Percentiles rank a stretch among this genome's conserved stretches.
phyloP scores from a whole-genome alignment of 345 rosid genomes.

The Gossypium turneri region DNA sequence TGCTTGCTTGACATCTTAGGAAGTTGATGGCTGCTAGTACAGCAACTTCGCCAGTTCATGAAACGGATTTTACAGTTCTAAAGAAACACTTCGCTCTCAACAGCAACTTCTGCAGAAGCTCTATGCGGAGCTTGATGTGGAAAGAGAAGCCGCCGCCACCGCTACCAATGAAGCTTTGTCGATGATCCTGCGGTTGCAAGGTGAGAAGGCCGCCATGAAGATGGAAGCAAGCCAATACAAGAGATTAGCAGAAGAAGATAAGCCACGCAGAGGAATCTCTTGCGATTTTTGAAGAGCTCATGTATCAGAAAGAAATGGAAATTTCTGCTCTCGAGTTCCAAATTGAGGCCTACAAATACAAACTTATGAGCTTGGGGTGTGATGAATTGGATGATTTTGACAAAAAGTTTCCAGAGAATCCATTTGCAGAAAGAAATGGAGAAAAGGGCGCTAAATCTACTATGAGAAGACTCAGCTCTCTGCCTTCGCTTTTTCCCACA shows the following conservation, averaged over 20 bases:
- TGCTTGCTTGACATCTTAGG: not conserved
- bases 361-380: slow-evolving; percentile 66
- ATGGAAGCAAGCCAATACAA: slow-evolving; percentile 92
- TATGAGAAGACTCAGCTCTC: slow-evolving; percentile 37
- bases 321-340: slow-evolving; percentile 79
- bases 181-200: slow-evolving; percentile 82
- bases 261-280: slow-evolving; percentile 77
- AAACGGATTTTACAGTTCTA: slow-evolving; percentile 35
- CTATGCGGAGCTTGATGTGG: slow-evolving; percentile 62
- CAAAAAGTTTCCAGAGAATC: slow-evolving; percentile 42
- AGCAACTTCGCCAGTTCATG: slow-evolving; percentile 30
- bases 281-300: slow-evolving; percentile 58
- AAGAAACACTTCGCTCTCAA: slow-evolving; percentile 61
- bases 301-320: slow-evolving; percentile 81
- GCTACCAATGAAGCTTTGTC: slow-evolving; percentile 85
- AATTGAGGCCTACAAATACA: slow-evolving; percentile 66
- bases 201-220: slow-evolving; percentile 65
- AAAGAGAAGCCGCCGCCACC: slow-evolving; percentile 72
- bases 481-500: slow-evolving; percentile 24
- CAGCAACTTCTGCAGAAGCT: slow-evolving; percentile 81
- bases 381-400: slow-evolving; percentile 44
- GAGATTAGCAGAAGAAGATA: slow-evolving; percentile 80
- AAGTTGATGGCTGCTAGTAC: slow-evolving; percentile 35
- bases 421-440: slow-evolving; percentile 29
- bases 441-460: slow-evolving; percentile 21